Evolutionary conservation across 495 filamentous ascomycete species (phyloP).

Genomic region (Daldinia grandis): DNA sequence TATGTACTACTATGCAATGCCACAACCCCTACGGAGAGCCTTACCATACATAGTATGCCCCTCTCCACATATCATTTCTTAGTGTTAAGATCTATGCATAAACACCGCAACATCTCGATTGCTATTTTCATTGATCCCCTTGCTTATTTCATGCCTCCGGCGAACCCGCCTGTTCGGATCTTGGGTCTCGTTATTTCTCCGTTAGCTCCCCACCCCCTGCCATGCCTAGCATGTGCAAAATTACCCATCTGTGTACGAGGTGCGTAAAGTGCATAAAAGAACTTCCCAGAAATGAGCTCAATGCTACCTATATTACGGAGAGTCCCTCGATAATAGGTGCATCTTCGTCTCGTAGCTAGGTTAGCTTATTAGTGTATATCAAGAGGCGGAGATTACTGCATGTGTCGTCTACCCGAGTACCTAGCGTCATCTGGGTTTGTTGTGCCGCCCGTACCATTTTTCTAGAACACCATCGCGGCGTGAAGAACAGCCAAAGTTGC

Average conservation of each 20-base stretch:
- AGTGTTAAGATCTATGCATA: conserved; percentile 25
- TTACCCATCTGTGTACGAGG: conserved; percentile 10
- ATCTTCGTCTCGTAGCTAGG: conserved; percentile 10
- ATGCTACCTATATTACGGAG: conserved; percentile 23
- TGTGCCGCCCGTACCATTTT: conserved; percentile 14
- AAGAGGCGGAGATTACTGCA: conserved; percentile 12
- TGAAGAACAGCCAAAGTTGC: conserved; percentile 28
- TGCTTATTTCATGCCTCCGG: conserved; percentile 25
- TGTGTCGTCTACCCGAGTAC: background rate
- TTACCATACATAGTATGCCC: conserved; percentile 2
- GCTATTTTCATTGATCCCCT: conserved; percentile 32
- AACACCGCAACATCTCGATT: conserved; percentile 32
- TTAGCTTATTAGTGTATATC: too few species aligned
- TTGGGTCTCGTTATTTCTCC: conserved; percentile 40
- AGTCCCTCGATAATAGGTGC: conserved; percentile 15
- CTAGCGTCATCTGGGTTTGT: background rate
- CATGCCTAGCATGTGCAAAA: conserved; percentile 10
- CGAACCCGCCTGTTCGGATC: conserved; percentile 39
- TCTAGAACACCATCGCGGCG: conserved; percentile 39
- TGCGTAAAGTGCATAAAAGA: conserved; percentile 6
- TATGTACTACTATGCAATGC: too few species aligned
- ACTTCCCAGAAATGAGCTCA: conserved; percentile 4
- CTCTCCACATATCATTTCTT: conserved; percentile 18
- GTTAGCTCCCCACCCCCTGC: conserved; percentile 19
- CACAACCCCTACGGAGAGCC: background rate